phyloP scores from a whole-genome alignment of 306 rosid species.

The Astragalus membranaceus region DNA sequence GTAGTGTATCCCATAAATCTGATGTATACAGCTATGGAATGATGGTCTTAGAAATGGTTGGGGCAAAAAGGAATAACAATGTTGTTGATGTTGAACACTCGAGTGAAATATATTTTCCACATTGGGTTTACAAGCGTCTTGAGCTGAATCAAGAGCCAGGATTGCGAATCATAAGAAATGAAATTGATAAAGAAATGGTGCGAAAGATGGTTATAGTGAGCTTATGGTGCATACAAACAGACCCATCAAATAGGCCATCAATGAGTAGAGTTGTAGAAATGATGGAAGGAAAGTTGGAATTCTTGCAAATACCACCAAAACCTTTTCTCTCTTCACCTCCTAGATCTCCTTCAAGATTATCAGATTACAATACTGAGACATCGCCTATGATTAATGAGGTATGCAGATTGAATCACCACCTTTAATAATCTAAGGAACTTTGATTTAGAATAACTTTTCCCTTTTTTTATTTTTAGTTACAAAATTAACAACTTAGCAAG shows the following conservation, averaged over 20 bases:
- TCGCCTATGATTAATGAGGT: not conserved
- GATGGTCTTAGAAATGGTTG: constrained; percentile 26
- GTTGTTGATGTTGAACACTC: not conserved
- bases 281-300: constrained; percentile 25
- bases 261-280: constrained; percentile 33
- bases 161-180: not conserved
- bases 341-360: not conserved
- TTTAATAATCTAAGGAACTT: too few relatives aligned
- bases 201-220: constrained; percentile 35
- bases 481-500: too few relatives aligned
- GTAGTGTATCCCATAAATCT: constrained; percentile 31
- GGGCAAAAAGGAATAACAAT: constrained; percentile 7
- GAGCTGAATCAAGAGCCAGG: constrained; percentile 21
- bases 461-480: too few relatives aligned
- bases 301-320: constrained; percentile 30
- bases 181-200: constrained; percentile 12
- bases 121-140: constrained; percentile 32
- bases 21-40: constrained; percentile 29
- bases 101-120: constrained; percentile 27
- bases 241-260: constrained; percentile 30
- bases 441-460: too few relatives aligned
- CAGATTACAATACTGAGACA: not conserved
- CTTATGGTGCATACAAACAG: constrained; percentile 28
- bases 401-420: not conserved
- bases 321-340: constrained; percentile 25